phyloP scores from a whole-genome alignment of 169 alveolate species.

The Cardiosporidium cionae region DNA sequence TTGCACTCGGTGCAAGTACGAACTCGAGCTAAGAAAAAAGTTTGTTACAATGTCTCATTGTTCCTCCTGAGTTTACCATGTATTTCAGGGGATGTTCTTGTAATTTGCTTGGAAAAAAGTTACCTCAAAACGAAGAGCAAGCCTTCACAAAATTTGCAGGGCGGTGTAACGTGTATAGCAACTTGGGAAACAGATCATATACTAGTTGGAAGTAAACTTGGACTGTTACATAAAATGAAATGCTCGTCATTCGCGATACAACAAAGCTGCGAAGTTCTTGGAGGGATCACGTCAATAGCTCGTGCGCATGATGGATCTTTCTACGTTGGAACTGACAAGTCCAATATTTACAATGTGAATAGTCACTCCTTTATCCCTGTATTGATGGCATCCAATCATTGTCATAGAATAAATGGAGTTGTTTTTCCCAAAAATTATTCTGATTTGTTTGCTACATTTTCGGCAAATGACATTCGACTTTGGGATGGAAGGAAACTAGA shows the following conservation, averaged over 20 bases:
- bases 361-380: constrained; percentile 72
- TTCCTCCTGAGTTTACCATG: background rate
- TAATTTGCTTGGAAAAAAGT: constrained; percentile 48
- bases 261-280: constrained; percentile 56
- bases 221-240: constrained; percentile 69
- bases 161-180: constrained; percentile 70
- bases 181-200: constrained; percentile 72
- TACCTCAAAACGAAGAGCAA: constrained; percentile 67
- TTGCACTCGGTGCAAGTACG: constrained; percentile 49
- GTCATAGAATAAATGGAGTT: constrained; percentile 60
- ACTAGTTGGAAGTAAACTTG: constrained; percentile 83
- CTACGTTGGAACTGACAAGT: constrained; percentile 70
- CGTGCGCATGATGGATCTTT: constrained; percentile 73
- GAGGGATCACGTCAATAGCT: constrained; percentile 75
- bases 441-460: constrained; percentile 75
- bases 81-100: constrained; percentile 14
- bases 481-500: constrained; percentile 77
- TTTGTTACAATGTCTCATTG: background rate
- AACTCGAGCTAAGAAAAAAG: background rate
- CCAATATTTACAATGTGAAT: constrained; percentile 82
- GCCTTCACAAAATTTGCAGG: constrained; percentile 60
- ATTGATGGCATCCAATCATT: constrained; percentile 78
- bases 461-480: constrained; percentile 75
- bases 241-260: constrained; percentile 33
- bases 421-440: constrained; percentile 32